Percentiles rank a stretch among this genome's conserved stretches.
These are phyloP conservation scores for Dysphania ambrosioides DNA, from an alignment of 148 eudicot genomes.

Conservation along the genomic window DNA sequence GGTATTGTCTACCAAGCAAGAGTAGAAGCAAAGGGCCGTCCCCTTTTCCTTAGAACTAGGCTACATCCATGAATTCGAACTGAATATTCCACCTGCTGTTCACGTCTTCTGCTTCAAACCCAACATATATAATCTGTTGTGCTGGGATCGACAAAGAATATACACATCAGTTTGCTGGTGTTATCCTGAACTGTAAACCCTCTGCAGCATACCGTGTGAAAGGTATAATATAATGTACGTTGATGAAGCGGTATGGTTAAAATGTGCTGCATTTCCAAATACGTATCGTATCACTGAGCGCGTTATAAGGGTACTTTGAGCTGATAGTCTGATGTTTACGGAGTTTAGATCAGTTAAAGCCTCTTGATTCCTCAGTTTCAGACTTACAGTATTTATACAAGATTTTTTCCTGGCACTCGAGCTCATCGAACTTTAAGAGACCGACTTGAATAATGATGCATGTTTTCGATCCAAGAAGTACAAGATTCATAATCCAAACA, in stretches of 20 bases:
- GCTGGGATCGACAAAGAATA: slow-evolving; percentile 58
- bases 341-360: no score
- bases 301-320: no score
- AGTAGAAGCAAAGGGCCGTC: slow-evolving; percentile 70
- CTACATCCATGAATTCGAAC: slow-evolving; percentile 70
- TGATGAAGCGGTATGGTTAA: slow-evolving; percentile 64
- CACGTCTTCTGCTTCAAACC: slow-evolving; percentile 70
- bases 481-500: no score
- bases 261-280: slow-evolving; percentile 25
- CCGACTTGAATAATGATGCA: background rate
- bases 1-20: slow-evolving; percentile 84
- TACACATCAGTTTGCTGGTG: slow-evolving; percentile 74
- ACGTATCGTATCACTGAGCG: background rate
- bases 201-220: slow-evolving; percentile 66
- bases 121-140: slow-evolving; percentile 55
- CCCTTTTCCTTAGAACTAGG: slow-evolving; percentile 56
- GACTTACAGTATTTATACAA: no score
- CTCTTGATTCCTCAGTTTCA: no score
- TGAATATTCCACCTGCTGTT: slow-evolving; percentile 71
- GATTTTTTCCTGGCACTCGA: no score
- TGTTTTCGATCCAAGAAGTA: no score
- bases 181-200: slow-evolving; percentile 65
- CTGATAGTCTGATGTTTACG: no score
- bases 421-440: no score
- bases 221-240: slow-evolving; percentile 61